Evolutionary conservation across 2,329 filamentous ascomycete genomes (phyloP), one percentile per base, ranked within the genome.

Genomic region (Fusarium sp.): DNA sequence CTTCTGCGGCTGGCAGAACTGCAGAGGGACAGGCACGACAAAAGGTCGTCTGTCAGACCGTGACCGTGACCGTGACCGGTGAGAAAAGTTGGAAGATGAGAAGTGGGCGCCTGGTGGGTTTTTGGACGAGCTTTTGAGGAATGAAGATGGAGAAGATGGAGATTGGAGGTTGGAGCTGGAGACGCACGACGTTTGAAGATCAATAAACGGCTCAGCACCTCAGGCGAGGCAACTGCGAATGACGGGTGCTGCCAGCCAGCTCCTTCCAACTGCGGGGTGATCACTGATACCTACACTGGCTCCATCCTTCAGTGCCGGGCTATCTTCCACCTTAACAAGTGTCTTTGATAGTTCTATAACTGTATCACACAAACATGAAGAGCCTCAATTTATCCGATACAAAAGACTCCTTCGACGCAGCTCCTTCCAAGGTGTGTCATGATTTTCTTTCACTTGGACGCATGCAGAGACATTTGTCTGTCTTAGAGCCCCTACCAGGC

Each of bases 221-320:
- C 24, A 59, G 57, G 29, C 42, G 69, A 73, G 71, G 64, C 68
- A 72, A 53, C 57, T 56, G 42, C 22, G 42, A 46, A 27, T 58
- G 44, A 64, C 68, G 62, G 51, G 31, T 55, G 60, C 53, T 60
- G 59, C 57, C 53, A 35, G 35, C 49, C 51, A 44, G 33, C 22
- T 60, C 56, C 53, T 31, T 40, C 49, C 35, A 66, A 66, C 65
- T 67, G 71, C 62, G 69, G 71, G 72, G 72, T 73, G 27, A 22
- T 51, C 36, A 12, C 58, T 53, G 27, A 22, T 51, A 42, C 16
- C 58, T 53, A 31, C 46, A 31, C 46, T 6, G 46, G 46, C 46
- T 53, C 46, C 46, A 53, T 53, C 46, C 27, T 53, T 53, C 46
- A 31, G 27, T 53, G 9, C 46, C 46, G 24, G 46, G 46, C 16